Evolutionary conservation across 352 stramenopile genomes (phyloP).

Genomic region (Pythium monospermum): DNA sequence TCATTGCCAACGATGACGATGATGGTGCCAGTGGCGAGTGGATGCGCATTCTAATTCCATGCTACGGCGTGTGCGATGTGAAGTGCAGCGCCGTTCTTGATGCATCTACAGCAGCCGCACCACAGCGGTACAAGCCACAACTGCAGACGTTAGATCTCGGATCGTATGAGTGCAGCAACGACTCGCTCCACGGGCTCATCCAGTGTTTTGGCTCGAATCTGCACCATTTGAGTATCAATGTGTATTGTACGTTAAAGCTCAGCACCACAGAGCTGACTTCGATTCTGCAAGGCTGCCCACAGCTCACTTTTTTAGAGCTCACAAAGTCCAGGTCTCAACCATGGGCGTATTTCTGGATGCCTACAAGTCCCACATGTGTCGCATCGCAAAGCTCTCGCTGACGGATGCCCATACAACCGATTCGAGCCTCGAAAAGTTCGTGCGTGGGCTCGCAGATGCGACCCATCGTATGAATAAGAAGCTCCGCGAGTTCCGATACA

Average conservation of each 20-base stretch:
- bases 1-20: not conserved
- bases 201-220: not conserved
- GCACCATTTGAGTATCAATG: constrained; percentile 1
- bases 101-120: not conserved
- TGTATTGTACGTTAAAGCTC: not conserved
- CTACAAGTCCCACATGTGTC: not conserved
- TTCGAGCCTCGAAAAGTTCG: not conserved
- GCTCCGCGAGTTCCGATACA: not conserved
- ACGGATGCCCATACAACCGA: not conserved
- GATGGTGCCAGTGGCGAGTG: no score
- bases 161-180: not conserved
- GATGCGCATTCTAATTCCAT: not conserved
- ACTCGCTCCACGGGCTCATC: not conserved
- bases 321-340: not conserved
- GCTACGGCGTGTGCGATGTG: not conserved
- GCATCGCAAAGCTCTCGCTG: constrained; percentile 1
- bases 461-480: not conserved
- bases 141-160: constrained; percentile 5
- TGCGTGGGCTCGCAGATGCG: not conserved
- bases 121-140: not conserved
- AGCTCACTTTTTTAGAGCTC: not conserved
- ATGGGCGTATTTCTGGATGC: not conserved
- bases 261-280: not conserved
- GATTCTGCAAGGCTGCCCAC: not conserved
- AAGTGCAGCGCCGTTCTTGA: constrained; percentile 1